Evolutionary conservation across 2,329 filamentous ascomycete genomes (phyloP), one percentile per base, ranked within the genome.

Genomic region (Fusarium papillatum): DNA sequence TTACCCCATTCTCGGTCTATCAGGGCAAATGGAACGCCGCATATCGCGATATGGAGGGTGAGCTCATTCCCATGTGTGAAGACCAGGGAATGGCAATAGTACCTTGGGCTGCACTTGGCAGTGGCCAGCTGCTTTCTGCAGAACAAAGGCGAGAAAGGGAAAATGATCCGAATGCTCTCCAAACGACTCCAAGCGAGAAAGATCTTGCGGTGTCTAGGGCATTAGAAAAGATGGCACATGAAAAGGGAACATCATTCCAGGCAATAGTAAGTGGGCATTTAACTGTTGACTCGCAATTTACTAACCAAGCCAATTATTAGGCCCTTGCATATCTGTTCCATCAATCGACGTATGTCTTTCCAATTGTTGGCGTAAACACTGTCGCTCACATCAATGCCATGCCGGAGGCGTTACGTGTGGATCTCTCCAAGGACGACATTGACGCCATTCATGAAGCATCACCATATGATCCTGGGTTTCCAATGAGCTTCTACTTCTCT

Each of bases 51-150:
- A 78, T 83, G 38, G 82, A 83, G 26, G 72, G 76, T 0, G 82
- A 83, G 4, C 78, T 83, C 53, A 76, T 83, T 10, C 81, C 80
- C 10, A 83, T 83, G 82, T 78, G 79, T n/a, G 63, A 74, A 2
- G 73, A 80, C n/a, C 78, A 81, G 10, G 81, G 79, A 1, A 82
- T 82, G 89, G 90, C 82, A 14, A 67, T 90, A 90, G 88, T 88
- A 85, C 87, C 68, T 80, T 86, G 34, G 39, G 63, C 46, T 4
- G 64, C 72, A 16, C 36, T 77, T 10, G 74, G 72, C 0, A 64
- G 66, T 3, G 72, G 75, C 1, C 39, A 57, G 2, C 36, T 76
- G 0, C 62, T 70, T 2, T 66, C 73, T 0, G 10, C 64, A 0
- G 46, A 60, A 7, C 69, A 75, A 7, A 60, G 69, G 4, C 48